These are phyloP conservation scores for Apiotrichum gamsii DNA, from an alignment of 1,284 basidiomycete species.

Conservation along the genomic window DNA sequence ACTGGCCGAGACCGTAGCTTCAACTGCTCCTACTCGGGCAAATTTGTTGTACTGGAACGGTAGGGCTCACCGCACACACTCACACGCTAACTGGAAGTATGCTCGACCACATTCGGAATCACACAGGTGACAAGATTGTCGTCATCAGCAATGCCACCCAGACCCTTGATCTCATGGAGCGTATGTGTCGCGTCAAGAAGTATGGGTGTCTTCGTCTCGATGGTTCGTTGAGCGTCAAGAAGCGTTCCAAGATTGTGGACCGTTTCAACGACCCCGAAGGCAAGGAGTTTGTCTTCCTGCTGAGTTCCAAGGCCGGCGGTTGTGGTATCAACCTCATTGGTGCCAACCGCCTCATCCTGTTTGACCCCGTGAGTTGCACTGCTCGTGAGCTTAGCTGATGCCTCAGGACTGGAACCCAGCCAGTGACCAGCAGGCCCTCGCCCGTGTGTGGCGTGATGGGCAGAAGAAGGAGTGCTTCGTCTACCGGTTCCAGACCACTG, in stretches of 20 bases:
- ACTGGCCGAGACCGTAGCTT: constrained; percentile 53
- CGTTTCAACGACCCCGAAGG: constrained; percentile 94
- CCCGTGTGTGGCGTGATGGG: constrained; percentile 98
- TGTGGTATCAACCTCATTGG: constrained; percentile 98
- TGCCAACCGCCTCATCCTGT: constrained; percentile 89
- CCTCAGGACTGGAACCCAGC: constrained; percentile 91
- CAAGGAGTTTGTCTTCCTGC: constrained; percentile 90
- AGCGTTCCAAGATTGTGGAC: constrained; percentile 95
- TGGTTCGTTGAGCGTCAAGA: constrained; percentile 86
- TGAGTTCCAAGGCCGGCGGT: constrained; percentile 95
- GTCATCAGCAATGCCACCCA: constrained; percentile 98
- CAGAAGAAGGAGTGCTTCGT: constrained; percentile 99
- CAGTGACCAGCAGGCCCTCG: constrained; percentile 95
- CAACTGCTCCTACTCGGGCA: constrained; percentile 76
- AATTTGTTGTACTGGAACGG: constrained; percentile 92
- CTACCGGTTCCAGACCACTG: constrained; percentile 95
- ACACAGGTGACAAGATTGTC: constrained; percentile 95
- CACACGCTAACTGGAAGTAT: too few relatives aligned
- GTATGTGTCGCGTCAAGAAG: constrained; percentile 75
- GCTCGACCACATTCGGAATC: constrained; percentile 67
- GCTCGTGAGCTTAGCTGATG: background rate
- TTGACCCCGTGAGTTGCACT: constrained; percentile 72
- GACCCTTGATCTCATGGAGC: constrained; percentile 91
- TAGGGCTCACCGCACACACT: constrained; percentile 45
- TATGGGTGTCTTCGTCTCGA: constrained; percentile 91